A percentile compares a stretch with the other conserved stretches of the same genome.
These are phyloP conservation scores for Coemansia sp. DNA, from an alignment of 192 early-diverging fungal species.

Conservation along the genomic window DNA sequence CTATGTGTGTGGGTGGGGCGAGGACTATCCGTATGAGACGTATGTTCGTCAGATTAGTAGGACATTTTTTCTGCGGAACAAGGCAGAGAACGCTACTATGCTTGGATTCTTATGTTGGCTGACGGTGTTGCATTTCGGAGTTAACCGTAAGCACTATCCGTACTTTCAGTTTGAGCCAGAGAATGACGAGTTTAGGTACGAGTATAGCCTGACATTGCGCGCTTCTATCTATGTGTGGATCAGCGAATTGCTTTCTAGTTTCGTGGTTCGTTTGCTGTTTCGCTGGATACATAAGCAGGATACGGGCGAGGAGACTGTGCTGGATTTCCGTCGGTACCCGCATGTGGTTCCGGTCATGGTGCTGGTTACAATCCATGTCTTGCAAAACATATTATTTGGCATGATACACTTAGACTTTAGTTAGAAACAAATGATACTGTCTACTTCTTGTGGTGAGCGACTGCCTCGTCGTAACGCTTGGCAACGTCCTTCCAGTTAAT, in stretches of 20 bases:
- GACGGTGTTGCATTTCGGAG: slow-evolving; percentile 70
- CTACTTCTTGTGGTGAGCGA: slow-evolving; percentile 15
- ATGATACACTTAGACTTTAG: slow-evolving; percentile 63
- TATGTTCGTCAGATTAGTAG: slow-evolving; percentile 72
- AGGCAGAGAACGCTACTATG: slow-evolving; percentile 79
- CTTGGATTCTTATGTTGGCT: slow-evolving; percentile 75
- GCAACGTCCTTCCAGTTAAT: slow-evolving; percentile 98
- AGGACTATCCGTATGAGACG: slow-evolving; percentile 65
- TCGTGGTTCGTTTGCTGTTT: slow-evolving; percentile 66
- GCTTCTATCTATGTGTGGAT: slow-evolving; percentile 67
- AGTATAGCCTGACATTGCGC: slow-evolving; percentile 61
- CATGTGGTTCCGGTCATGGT: slow-evolving; percentile 69
- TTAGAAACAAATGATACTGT: slow-evolving; percentile 1
- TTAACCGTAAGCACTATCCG: slow-evolving; percentile 67
- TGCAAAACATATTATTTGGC: slow-evolving; percentile 73
- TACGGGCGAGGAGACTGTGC: slow-evolving; percentile 65
- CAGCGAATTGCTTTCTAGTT: slow-evolving; percentile 66
- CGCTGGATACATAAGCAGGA: slow-evolving; percentile 59
- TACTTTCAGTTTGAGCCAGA: slow-evolving; percentile 65
- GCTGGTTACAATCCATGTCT: slow-evolving; percentile 70
- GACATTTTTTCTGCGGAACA: slow-evolving; percentile 70
- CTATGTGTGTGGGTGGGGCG: slow-evolving; percentile 58
- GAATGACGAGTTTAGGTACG: slow-evolving; percentile 60
- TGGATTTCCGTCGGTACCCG: slow-evolving; percentile 70
- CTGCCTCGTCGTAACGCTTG: slow-evolving; percentile 75